Evolutionary conservation across 1,284 basidiomycete species (phyloP), one percentile per base, ranked within the genome.

Genomic region (Cryptococcus deneoformans): DNA sequence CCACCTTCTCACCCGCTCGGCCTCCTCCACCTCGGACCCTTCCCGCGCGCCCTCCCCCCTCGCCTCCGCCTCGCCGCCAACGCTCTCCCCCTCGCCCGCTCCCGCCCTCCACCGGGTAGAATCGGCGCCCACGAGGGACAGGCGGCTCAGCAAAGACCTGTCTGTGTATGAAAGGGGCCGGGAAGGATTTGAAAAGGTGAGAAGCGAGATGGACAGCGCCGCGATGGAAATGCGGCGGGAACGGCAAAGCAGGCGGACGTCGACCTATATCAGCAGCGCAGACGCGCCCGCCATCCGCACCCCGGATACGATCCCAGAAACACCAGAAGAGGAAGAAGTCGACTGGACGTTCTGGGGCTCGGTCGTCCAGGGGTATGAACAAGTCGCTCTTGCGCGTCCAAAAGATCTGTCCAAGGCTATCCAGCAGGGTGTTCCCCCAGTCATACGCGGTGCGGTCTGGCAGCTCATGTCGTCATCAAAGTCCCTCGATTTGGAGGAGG

Each of bases 401-500:
- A 86, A 90, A 64, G 84, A 88, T 58, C 81, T 99, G 16, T 90
- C 90, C 6, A 82, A 83, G 64, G 95, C 93, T 0, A 99, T 99
- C 58, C 92, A 96, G 68, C 83, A 83, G 56, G 95, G 95, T 1
- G 92, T 99, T 38, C 96, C 94, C 1, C 81, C 86, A 10, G 78
- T 79, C 7, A 78, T 79, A 40, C 63, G 76, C 48, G 94, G 94
- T 24, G 94, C 97, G 86, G 88, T 96, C 79, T 99, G 95, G 95
- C 95, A 99, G 75, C 83, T 98, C 74, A 97, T 99, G 93, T 92
- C 89, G 51, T 91, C 89, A 35, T 91, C 90, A 6, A 96, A 99
- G 78, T 92, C 97, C 67, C 80, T 83, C 6, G 87, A 88, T 64
- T 82, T 98, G 24, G 96, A 99, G 77, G 82, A 83, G 58, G 85